Conservation (phyloP, 1,139 yeast genomes). For the Diutina sp. region DNA sequence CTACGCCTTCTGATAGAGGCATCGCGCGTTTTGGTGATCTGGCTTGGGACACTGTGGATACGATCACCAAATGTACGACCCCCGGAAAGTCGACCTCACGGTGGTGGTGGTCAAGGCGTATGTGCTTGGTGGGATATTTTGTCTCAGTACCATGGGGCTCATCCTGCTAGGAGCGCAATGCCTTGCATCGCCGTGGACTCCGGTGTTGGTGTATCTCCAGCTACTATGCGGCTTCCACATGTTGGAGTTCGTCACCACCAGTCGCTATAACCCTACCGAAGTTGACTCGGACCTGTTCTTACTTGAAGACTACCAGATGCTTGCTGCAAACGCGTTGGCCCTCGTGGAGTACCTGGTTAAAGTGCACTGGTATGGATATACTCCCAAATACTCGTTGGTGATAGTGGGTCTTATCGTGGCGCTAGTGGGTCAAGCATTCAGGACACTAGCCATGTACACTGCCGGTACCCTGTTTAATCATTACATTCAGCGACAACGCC, state of each 20-base stretch:
- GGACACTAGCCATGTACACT: slow-evolving; percentile 75
- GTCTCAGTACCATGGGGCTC: slow-evolving; percentile 2
- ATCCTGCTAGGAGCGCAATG: slow-evolving; percentile 4
- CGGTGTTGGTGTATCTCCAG: slow-evolving; percentile 9
- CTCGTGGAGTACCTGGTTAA: neutral
- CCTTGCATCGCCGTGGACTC: slow-evolving; percentile 12
- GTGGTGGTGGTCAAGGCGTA: slow-evolving; percentile 21
- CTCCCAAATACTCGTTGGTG: neutral
- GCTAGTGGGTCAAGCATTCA: slow-evolving; percentile 47
- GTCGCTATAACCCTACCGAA: slow-evolving; percentile 52
- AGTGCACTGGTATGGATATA: neutral
- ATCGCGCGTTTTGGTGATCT: neutral
- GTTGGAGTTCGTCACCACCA: slow-evolving; percentile 71
- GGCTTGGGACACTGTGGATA: neutral
- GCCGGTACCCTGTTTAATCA: slow-evolving; percentile 89
- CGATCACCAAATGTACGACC: slow-evolving; percentile 7
- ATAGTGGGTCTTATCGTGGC: slow-evolving; percentile 35
- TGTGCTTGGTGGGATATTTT: slow-evolving; percentile 13
- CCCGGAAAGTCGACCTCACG: slow-evolving; percentile 17
- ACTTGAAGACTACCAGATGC: slow-evolving; percentile 34
- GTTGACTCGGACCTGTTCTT: slow-evolving; percentile 69
- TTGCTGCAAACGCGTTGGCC: neutral
- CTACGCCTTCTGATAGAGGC: neutral
- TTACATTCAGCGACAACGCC: slow-evolving; percentile 42
- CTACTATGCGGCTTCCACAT: slow-evolving; percentile 54